Conservation (phyloP, 345 rosid genomes). For the Physaria fendleri region DNA sequence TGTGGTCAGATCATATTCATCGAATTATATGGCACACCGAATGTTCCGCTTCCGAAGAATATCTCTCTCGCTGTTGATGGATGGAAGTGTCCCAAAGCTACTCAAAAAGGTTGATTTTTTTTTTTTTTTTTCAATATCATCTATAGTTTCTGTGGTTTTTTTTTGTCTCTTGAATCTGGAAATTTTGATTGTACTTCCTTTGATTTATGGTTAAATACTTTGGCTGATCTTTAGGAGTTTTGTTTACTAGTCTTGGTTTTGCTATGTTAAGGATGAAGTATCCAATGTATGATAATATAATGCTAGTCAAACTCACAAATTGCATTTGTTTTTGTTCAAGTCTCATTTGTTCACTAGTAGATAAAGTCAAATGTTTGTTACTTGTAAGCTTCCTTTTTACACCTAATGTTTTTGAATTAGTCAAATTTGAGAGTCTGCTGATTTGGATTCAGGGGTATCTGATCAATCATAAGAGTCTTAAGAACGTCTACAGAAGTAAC, state of each 20-base stretch:
- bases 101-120: slow-evolving; percentile 41
- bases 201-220: not conserved
- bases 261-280: not conserved
- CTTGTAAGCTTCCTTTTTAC: not conserved
- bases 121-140: not conserved
- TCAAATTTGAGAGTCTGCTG: not conserved
- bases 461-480: slow-evolving; percentile 8
- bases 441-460: not conserved
- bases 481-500: not conserved
- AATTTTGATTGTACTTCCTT: too few relatives aligned
- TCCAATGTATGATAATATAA: slow-evolving; percentile 2
- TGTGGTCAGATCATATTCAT: slow-evolving; percentile 56
- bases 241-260: not conserved
- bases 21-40: slow-evolving; percentile 67
- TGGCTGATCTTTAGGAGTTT: not conserved
- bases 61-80: slow-evolving; percentile 75
- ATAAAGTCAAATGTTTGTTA: slow-evolving; percentile 11
- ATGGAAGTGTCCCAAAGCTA: slow-evolving; percentile 45
- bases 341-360: slow-evolving; percentile 19
- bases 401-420: slow-evolving; percentile 15
- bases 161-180: not conserved
- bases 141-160: not conserved
- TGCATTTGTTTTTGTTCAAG: not conserved
- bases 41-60: slow-evolving; percentile 66
- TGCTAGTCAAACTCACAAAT: slow-evolving; percentile 16